Conservation (phyloP, 768 basidiomycete species). For the Lentinus tigrinus region DNA sequence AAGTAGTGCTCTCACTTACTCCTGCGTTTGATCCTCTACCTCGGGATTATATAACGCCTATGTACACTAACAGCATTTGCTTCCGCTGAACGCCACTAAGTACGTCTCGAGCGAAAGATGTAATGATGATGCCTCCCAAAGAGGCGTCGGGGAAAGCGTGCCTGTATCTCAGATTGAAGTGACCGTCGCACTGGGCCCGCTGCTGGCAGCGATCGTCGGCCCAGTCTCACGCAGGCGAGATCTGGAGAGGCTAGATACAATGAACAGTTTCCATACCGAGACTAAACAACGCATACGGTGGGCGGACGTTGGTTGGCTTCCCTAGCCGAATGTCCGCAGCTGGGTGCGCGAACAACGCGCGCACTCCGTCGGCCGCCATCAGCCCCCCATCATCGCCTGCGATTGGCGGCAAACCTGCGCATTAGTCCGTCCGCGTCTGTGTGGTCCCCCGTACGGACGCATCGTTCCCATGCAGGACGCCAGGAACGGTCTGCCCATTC, state of each 20-base stretch:
- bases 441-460: neutral
- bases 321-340: neutral
- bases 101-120: too few relatives aligned
- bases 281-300: neutral
- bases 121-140: neutral
- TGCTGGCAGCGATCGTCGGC: constrained; percentile 3
- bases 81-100: too few relatives aligned
- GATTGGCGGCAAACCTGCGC: neutral
- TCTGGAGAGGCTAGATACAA: too few relatives aligned
- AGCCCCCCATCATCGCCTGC: neutral
- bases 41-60: too few relatives aligned
- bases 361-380: neutral
- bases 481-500: neutral
- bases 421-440: neutral
- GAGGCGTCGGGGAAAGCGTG: neutral
- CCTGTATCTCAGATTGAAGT: too few relatives aligned
- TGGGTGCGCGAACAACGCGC: neutral
- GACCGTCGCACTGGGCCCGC: too few relatives aligned
- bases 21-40: too few relatives aligned
- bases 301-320: neutral
- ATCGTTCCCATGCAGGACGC: neutral
- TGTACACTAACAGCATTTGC: too few relatives aligned
- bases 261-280: too few relatives aligned
- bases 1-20: too few relatives aligned
- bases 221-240: too few relatives aligned